A percentile compares a stretch with the other conserved stretches of the same genome.
Evolutionary conservation across 176 grass and related monocot genomes (phyloP).

Genomic region (Ananas comosus): DNA sequence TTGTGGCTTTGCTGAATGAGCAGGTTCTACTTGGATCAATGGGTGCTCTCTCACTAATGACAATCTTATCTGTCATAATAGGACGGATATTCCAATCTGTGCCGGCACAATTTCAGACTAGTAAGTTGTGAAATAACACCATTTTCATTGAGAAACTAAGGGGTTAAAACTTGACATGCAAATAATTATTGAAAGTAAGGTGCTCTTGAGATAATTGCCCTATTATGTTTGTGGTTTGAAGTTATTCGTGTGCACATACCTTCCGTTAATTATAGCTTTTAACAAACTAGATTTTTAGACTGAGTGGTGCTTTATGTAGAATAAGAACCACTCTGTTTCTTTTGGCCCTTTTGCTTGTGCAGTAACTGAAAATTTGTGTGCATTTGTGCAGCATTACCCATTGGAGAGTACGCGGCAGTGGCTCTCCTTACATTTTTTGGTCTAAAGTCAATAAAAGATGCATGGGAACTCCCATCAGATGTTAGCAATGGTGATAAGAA

Average conservation of each 20-base stretch:
- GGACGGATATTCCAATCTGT: conserved; percentile 80
- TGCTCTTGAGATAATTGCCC: neutral
- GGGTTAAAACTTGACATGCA: neutral
- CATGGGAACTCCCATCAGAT: conserved; percentile 52
- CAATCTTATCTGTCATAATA: conserved; percentile 78
- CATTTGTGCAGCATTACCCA: conserved; percentile 61
- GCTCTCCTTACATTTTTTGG: conserved; percentile 88
- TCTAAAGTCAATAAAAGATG: conserved; percentile 94
- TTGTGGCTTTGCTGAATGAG: conserved; percentile 14
- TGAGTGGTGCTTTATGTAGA: neutral
- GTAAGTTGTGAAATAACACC: conserved; percentile 27
- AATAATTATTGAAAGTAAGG: neutral
- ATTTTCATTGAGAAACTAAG: neutral
- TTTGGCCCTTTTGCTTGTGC: neutral
- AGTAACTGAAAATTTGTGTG: conserved; percentile 17
- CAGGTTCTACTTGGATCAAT: conserved; percentile 85
- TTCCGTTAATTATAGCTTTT: neutral
- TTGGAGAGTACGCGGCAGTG: conserved; percentile 90
- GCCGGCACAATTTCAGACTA: conserved; percentile 92
- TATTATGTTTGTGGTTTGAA: neutral
- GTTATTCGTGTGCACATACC: neutral
- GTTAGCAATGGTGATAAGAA: conserved; percentile 21
- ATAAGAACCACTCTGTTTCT: neutral
- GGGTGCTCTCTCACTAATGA: conserved; percentile 90
- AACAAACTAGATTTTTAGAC: too few species aligned